Evolutionary conservation across 2,329 filamentous ascomycete genomes (phyloP), one percentile per base, ranked within the genome.

Genomic region (Xenosphaeropsis pyriputrescens): DNA sequence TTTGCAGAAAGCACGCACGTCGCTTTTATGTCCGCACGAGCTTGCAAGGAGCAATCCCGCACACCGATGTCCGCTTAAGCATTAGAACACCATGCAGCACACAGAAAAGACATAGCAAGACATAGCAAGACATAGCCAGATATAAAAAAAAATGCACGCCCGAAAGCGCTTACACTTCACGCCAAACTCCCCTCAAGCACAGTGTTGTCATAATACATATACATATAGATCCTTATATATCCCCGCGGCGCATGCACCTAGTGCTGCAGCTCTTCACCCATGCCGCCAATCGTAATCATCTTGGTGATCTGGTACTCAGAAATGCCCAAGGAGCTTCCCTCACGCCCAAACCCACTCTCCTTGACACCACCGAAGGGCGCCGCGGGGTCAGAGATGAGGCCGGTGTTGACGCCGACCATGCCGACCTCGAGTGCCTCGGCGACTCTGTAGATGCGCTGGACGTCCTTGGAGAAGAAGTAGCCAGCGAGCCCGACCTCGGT

Each of bases 401-500:
- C 83, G 1, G 81, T 86, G 59, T 89, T 89, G 42, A 88, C 75
- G 39, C 84, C 85, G 1, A 93, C 74, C 85, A 93, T 93, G 38
- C 85, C 85, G 1, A 89, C 82, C 55, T 93, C 81, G 30, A 93
- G 62, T 13, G 68, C 67, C 59, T 83, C 78, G 0, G 76, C 72
- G 0, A 84, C 70, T 35, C 78, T 65, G 48, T 65, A 62, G 18
- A 74, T 67, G 6, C 78, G 61, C 50, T 70, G 63, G 11, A 81
- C 43, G 50, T 82, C 70, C 36, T 62, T 60, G 5, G 73, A 86
- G 67, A 85, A 96, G 65, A 98, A 94, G 63, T 96, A 96, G 1
- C 85, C 89, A 0, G 89, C 91, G 29, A 98, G 68, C 1, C 91
- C 91, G 29, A 96, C 88, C 37, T 89, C 78, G 1, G 84, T 68